These are phyloP conservation scores for Simmondsia chinensis DNA, from an alignment of 148 eudicot genomes.

Conservation along the genomic window DNA sequence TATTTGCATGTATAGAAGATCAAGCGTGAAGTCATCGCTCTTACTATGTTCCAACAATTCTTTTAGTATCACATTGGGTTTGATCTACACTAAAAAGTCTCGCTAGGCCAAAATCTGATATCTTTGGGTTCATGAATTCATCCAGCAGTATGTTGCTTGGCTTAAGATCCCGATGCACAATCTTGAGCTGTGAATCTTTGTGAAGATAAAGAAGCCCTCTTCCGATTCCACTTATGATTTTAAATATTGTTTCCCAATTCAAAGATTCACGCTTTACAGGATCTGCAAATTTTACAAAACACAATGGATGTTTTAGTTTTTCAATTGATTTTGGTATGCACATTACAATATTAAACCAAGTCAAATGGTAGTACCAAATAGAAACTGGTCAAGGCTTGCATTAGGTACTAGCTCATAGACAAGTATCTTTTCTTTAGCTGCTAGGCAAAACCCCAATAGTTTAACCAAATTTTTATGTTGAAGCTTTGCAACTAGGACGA, in stretches of 20 bases:
- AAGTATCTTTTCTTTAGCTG: constrained; percentile 18
- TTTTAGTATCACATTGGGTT: constrained; percentile 6
- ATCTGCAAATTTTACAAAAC: constrained; percentile 14
- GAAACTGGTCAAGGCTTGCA: constrained; percentile 12
- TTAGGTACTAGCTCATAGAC: constrained; percentile 19
- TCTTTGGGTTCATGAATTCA: constrained; percentile 16
- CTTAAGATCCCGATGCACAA: constrained; percentile 20
- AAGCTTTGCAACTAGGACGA: constrained; percentile 21
- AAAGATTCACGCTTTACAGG: not conserved
- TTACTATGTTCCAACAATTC: constrained; percentile 17
- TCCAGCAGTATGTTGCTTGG: constrained; percentile 25
- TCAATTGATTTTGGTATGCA: not conserved
- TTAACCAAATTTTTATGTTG: constrained; percentile 25
- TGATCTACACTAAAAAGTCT: constrained; percentile 11
- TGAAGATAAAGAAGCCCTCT: constrained; percentile 26
- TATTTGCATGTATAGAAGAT: not conserved
- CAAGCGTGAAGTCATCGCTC: not conserved
- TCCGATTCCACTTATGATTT: constrained; percentile 15
- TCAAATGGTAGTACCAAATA: constrained; percentile 3
- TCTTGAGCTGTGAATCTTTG: constrained; percentile 16
- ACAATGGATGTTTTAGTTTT: not conserved
- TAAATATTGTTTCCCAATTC: constrained; percentile 15
- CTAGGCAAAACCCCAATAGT: constrained; percentile 22
- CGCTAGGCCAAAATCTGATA: constrained; percentile 27
- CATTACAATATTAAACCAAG: not conserved